Percentiles rank a stretch among this genome's conserved stretches.
These are phyloP conservation scores for Aspergillus sp. DNA, from an alignment of 2,329 filamentous ascomycete genomes.

Conservation along the genomic window DNA sequence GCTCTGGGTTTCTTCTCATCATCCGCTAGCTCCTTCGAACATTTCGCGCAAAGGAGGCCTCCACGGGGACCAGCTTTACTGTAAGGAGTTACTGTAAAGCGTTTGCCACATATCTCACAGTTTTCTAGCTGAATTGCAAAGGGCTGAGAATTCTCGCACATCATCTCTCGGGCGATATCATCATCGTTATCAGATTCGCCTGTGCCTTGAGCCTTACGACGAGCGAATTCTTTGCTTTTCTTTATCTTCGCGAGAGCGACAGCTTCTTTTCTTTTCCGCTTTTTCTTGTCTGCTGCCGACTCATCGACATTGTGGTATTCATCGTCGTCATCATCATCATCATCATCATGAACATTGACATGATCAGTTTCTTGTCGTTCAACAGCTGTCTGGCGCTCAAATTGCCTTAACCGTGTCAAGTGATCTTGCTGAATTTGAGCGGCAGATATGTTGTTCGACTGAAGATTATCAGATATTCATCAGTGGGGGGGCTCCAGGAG, in stretches of 20 bases:
- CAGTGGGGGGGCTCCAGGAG: not conserved
- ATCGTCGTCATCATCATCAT: conserved; percentile 34
- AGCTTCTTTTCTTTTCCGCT: conserved; percentile 58
- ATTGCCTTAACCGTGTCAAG: conserved; percentile 54
- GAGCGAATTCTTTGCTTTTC: conserved; percentile 53
- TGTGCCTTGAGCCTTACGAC: conserved; percentile 44
- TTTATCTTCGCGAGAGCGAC: conserved; percentile 49
- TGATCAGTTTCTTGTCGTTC: conserved; percentile 31
- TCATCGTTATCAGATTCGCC: conserved; percentile 50
- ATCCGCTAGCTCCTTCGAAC: conserved; percentile 72
- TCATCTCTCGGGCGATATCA: conserved; percentile 51
- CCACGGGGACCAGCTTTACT: conserved; percentile 79
- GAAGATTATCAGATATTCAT: conserved; percentile 1
- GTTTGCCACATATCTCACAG: conserved; percentile 79
- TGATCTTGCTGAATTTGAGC: conserved; percentile 63
- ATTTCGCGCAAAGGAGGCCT: conserved; percentile 80
- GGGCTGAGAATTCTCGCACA: conserved; percentile 58
- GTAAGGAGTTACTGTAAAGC: conserved; percentile 91
- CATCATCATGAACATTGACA: conserved; percentile 23
- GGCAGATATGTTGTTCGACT: conserved; percentile 68
- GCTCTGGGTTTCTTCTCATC: conserved; percentile 60
- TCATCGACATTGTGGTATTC: conserved; percentile 37
- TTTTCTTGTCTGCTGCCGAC: conserved; percentile 51
- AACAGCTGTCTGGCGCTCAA: conserved; percentile 42
- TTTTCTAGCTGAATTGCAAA: conserved; percentile 86